Conservation (phyloP, 805 yeast species). For the Millerago galiae region DNA sequence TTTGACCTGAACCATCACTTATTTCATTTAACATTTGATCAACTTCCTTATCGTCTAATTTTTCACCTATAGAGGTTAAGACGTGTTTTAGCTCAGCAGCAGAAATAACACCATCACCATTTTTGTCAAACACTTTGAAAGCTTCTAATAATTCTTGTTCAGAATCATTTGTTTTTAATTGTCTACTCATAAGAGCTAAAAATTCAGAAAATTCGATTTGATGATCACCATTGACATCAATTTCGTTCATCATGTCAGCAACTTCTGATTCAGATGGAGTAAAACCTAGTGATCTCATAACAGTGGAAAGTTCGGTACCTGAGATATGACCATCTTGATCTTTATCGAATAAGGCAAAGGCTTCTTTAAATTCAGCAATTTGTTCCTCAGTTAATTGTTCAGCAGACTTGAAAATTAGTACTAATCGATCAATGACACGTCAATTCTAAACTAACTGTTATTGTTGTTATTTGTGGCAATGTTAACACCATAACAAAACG, state of each 20-base stretch:
- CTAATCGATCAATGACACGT: background rate
- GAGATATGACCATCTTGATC: slow-evolving; percentile 97
- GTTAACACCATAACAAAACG: no score
- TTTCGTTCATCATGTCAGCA: slow-evolving; percentile 95
- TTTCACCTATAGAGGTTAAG: slow-evolving; percentile 95
- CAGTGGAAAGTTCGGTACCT: slow-evolving; percentile 92
- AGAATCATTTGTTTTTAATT: slow-evolving; percentile 92
- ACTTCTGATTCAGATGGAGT: slow-evolving; percentile 95
- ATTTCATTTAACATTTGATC: slow-evolving; percentile 97
- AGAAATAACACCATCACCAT: slow-evolving; percentile 95
- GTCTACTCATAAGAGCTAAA: slow-evolving; percentile 72
- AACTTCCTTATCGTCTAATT: slow-evolving; percentile 92
- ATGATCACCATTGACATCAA: slow-evolving; percentile 93
- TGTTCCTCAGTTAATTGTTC: slow-evolving; percentile 93
- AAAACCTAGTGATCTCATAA: slow-evolving; percentile 98
- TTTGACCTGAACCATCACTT: slow-evolving; percentile 93
- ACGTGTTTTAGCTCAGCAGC: slow-evolving; percentile 97
- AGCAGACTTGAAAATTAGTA: slow-evolving; percentile 32
- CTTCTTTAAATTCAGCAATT: slow-evolving; percentile 95
- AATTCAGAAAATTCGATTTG: slow-evolving; percentile 78
- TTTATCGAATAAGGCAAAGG: slow-evolving; percentile 93
- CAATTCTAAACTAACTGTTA: no score
- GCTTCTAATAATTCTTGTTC: slow-evolving; percentile 98
- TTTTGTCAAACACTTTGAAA: slow-evolving; percentile 89
- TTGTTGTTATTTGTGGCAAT: no score